phyloP scores from a whole-genome alignment of 345 rosid species.

The Ricinus communis region DNA sequence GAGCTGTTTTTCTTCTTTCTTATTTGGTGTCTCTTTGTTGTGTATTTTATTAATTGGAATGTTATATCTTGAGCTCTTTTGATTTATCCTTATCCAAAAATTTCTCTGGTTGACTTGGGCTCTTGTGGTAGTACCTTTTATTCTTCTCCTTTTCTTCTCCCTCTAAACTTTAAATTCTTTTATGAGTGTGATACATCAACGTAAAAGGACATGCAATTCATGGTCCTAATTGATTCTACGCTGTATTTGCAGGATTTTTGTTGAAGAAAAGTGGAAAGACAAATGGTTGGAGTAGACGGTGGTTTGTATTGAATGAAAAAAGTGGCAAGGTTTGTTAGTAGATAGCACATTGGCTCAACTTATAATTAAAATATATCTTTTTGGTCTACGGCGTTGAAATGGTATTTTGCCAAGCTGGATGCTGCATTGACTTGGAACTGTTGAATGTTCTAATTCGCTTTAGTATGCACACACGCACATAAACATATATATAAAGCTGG shows the following conservation, averaged over 20 bases:
- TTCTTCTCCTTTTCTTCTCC: neutral
- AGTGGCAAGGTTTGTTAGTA: conserved; percentile 78
- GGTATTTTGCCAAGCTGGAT: neutral
- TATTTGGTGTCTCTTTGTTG: neutral
- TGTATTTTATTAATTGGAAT: neutral
- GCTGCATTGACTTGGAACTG: neutral
- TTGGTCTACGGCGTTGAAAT: neutral
- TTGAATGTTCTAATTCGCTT: neutral
- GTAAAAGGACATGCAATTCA: neutral
- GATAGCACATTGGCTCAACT: neutral
- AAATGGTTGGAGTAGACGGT: conserved; percentile 86
- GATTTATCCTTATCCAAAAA: neutral
- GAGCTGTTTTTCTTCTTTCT: neutral
- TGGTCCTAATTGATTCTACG: conserved; percentile 6
- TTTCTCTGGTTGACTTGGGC: neutral
- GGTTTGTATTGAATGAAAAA: conserved; percentile 98
- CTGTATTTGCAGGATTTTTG: conserved; percentile 65
- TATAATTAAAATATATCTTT: neutral
- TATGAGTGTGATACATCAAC: neutral
- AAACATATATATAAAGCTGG: no score
- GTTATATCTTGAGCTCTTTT: neutral
- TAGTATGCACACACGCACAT: no score
- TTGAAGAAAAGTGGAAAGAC: conserved; percentile 92
- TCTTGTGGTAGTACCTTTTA: neutral
- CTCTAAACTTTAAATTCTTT: neutral